phyloP scores from a whole-genome alignment of 2,329 filamentous ascomycete genomes.

The Zelopaecilomyces penicillatus region DNA sequence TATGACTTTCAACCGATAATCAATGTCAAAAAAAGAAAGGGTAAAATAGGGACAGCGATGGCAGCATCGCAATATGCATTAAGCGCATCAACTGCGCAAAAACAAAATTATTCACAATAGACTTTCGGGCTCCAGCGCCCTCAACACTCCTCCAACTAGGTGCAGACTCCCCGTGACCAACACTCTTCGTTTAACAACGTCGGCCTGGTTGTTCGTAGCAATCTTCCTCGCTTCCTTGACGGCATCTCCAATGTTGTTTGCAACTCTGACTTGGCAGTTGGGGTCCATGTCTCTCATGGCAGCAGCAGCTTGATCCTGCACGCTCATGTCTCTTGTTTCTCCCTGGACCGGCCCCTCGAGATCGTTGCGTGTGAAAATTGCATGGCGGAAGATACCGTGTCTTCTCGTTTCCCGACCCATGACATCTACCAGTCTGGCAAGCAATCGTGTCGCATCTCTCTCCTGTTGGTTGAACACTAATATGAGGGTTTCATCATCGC shows the following conservation, averaged over 20 bases:
- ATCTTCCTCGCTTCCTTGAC: slow-evolving; percentile 47
- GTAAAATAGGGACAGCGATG: no score
- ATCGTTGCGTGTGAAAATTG: slow-evolving; percentile 74
- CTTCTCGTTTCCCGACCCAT: slow-evolving; percentile 32
- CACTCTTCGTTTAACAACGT: slow-evolving; percentile 36
- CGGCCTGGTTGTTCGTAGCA: slow-evolving; percentile 24
- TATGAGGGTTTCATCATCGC: slow-evolving; percentile 29
- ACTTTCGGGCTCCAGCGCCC: slow-evolving; percentile 51
- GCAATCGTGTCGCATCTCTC: slow-evolving; percentile 60
- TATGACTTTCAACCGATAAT: no score
- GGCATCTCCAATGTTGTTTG: slow-evolving; percentile 65
- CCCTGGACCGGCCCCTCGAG: slow-evolving; percentile 12
- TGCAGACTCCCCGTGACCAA: slow-evolving; percentile 80
- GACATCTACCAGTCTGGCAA: slow-evolving; percentile 53
- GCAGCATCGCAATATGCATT: no score
- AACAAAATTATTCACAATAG: slow-evolving; percentile 17
- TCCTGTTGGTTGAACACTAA: slow-evolving; percentile 93
- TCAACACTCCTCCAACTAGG: slow-evolving; percentile 70
- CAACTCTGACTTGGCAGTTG: slow-evolving; percentile 35
- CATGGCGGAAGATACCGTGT: slow-evolving; percentile 54
- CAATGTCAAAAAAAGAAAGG: no score
- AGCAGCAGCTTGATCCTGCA: slow-evolving; percentile 59
- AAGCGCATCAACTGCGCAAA: no score
- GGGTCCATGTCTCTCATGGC: slow-evolving; percentile 51
- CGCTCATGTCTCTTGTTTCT: slow-evolving; percentile 41